Evolutionary conservation across 768 basidiomycete species (phyloP), one percentile per base, ranked within the genome.

Genomic region (Pisolithus sp.): DNA sequence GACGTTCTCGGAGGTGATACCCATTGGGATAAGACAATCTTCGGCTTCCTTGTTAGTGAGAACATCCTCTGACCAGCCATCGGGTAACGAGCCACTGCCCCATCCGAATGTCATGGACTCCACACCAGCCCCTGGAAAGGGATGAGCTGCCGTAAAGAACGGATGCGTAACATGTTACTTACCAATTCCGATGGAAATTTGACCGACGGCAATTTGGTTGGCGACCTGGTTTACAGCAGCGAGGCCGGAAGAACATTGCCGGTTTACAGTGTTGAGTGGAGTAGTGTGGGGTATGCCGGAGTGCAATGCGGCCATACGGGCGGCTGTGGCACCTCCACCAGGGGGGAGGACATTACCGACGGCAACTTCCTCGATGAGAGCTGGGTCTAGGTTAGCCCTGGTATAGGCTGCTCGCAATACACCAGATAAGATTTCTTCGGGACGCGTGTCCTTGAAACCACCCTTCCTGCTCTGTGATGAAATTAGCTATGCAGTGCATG

Each of bases 161-260:
- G 48, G 30, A n/a, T 23, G 20, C 8, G 7, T 17, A 48, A 26
- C 41, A 36, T 21, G 37, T 24, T 26, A 69, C 81, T 55, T 62
- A 85, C 90, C 93, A 49, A 95, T 89, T 38, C 93, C 93, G 58
- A 94, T 83, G 61, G 90, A 84, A 56, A 94, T 94, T 71, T 92
- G 85, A 1, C 90, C 89, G 2, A 78, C 66, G 17, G 70, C 65
- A 60, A 96, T 94, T 63, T 85, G 76, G 64, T 86, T 87, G 30
- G 93, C 89, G 57, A 95, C 86, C 64, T 84, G 81, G 67, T 80
- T 82, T 60, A 94, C 79, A 9, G 89, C 87, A 26, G 86, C 83
- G 42, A 96, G 75, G 39, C 93, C 92, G 34, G 85, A 87, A 1
- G 90, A 91, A 71, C 93, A 96, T 69, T 94, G 91, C 28, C 93